A percentile compares a stretch with the other conserved stretches of the same genome.
Conservation (phyloP, 177 flowering plant genomes). For the Vitis hybrid region DNA sequence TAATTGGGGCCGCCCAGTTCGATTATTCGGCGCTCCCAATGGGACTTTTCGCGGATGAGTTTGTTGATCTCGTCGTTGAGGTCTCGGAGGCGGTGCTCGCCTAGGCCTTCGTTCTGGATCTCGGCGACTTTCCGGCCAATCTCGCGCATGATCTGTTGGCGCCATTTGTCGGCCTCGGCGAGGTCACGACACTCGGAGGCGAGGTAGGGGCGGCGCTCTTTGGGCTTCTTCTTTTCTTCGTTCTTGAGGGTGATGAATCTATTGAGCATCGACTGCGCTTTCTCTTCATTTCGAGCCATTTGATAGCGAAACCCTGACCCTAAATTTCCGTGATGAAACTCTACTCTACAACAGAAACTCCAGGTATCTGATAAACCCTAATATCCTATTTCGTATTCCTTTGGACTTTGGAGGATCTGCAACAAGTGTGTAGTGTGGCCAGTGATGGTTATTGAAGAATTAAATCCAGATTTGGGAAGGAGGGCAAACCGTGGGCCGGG, state of each 20-base stretch:
- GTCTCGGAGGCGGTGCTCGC: conserved; percentile 85
- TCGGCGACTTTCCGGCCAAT: conserved; percentile 91
- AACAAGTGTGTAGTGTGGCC: no score
- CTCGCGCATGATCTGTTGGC: conserved; percentile 94
- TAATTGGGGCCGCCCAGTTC: conserved; percentile 92
- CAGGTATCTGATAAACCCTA: no score
- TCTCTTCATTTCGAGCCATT: conserved; percentile 98
- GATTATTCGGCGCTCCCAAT: conserved; percentile 85
- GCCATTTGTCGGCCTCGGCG: conserved; percentile 93
- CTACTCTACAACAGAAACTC: no score
- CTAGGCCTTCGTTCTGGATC: conserved; percentile 92
- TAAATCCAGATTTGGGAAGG: no score
- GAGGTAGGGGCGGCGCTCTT: conserved; percentile 91
- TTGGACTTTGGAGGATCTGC: no score
- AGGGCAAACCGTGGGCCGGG: no score
- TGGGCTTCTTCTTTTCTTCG: conserved; percentile 91
- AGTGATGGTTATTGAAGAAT: no score
- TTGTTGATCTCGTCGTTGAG: conserved; percentile 94
- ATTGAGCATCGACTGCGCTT: conserved; percentile 97
- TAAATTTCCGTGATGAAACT: no score
- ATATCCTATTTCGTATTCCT: no score
- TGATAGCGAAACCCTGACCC: no score
- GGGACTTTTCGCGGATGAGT: conserved; percentile 75
- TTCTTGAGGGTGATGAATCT: conserved; percentile 69
- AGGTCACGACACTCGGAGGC: conserved; percentile 97